Conservation (phyloP, 805 yeast genomes). For the Saccharomycopsis synnaedendra region DNA sequence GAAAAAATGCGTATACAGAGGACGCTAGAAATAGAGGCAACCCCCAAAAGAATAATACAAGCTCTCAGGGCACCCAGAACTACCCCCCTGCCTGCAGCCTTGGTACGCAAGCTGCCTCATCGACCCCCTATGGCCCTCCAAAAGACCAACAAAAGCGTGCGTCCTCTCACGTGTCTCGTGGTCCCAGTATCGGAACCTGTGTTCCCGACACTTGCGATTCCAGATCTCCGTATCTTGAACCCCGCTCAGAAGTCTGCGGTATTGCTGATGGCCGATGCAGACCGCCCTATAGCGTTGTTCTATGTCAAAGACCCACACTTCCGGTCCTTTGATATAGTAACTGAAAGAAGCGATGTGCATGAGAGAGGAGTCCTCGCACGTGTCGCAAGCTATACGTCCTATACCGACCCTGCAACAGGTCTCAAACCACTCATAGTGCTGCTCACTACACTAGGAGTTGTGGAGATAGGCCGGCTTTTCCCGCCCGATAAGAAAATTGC, state of each 20-base stretch:
- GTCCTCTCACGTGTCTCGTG: neutral
- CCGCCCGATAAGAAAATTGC: conserved; percentile 7
- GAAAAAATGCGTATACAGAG: too few species aligned
- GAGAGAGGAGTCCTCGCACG: conserved; percentile 12
- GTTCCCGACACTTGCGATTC: conserved; percentile 12
- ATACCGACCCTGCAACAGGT: conserved; percentile 3
- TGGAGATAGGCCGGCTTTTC: conserved; percentile 1
- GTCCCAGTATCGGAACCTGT: conserved; percentile 13
- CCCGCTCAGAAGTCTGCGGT: conserved; percentile 15
- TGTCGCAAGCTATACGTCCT: conserved; percentile 2
- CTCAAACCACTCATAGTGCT: conserved; percentile 8
- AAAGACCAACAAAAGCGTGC: neutral
- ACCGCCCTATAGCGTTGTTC: conserved; percentile 12
- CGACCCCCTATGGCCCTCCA: too few species aligned
- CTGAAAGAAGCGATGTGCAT: conserved; percentile 8
- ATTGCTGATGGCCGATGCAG: conserved; percentile 9
- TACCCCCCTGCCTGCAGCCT: too few species aligned
- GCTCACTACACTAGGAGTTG: conserved; percentile 1
- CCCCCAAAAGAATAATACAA: too few species aligned
- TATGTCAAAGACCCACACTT: conserved; percentile 12
- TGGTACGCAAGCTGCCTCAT: too few species aligned
- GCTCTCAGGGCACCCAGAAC: too few species aligned
- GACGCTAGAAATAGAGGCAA: too few species aligned
- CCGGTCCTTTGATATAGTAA: conserved; percentile 9
- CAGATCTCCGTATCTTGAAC: conserved; percentile 10